phyloP scores from a whole-genome alignment of 768 basidiomycete genomes.

The Auricularia auricula-judae region DNA sequence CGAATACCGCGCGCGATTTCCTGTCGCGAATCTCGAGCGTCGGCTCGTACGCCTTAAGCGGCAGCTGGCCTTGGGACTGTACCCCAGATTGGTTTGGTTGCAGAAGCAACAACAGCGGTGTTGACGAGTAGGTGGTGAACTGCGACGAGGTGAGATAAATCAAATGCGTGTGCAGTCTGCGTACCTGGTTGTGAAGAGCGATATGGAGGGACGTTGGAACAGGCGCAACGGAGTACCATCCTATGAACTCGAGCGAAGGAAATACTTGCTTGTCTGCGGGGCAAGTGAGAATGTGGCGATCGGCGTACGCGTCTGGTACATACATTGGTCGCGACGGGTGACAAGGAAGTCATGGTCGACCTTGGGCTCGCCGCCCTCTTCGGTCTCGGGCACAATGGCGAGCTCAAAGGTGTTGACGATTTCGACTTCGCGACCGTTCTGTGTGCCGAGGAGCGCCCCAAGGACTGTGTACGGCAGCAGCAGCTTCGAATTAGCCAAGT shows the following conservation, averaged over 20 bases:
- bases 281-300: background rate
- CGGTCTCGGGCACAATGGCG: conserved; percentile 30
- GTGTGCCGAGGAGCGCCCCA: conserved; percentile 88
- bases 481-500: background rate
- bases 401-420: conserved; percentile 96
- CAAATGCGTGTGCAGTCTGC: conserved; percentile 8
- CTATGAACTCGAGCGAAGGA: conserved; percentile 92
- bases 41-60: conserved; percentile 89
- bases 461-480: conserved; percentile 43
- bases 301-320: conserved; percentile 15
- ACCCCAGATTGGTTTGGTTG: conserved; percentile 29
- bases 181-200: conserved; percentile 75
- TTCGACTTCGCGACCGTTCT: conserved; percentile 89
- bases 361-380: conserved; percentile 35
- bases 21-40: conserved; percentile 77
- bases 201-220: conserved; percentile 67
- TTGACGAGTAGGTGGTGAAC: conserved; percentile 80
- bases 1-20: conserved; percentile 65
- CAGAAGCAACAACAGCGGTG: conserved; percentile 76
- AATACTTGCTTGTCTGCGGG: conserved; percentile 91
- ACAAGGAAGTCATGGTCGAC: conserved; percentile 78
- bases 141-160: conserved; percentile 19
- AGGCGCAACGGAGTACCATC: conserved; percentile 91
- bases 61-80: conserved; percentile 30
- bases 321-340: conserved; percentile 81